Base-by-base conservation (phyloP, 768 basidiomycete genomes). In the Boletus coccyginus region DNA sequence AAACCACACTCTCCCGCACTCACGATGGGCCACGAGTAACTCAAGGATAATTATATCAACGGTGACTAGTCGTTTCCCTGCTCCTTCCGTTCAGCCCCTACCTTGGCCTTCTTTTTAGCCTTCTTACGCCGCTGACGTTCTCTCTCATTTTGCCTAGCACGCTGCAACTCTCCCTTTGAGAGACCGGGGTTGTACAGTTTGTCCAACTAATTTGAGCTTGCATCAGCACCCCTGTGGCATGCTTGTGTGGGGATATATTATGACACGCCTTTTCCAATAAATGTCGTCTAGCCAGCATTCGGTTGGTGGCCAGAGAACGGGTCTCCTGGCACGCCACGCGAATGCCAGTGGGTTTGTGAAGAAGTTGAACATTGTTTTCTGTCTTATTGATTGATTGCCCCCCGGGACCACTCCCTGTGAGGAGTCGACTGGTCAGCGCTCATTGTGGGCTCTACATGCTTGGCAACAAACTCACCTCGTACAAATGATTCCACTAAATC, bases 301-400 rank as follows among this genome's bases (percentile, higher is more conserved):
- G 77, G 66, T 98, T 98, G 61, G 85, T 79, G 32, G 82, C 75
- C 45, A 94, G 73, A 3, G 92, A 94, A 44, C 94, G 87, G 7
- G 94, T 94, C 65, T 92, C 86, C 71, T 98, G 94, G 66, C 92
- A 94, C 5, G 83, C 76, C 14, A 96, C 89, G 39, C 94, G 85
- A 49, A 95, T 78, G 7, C 93, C 91, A 19, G 91, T 92, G 3
- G 94, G 94, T 62, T 85, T 88, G 69, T 98, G 94, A 40, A 92
- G 74, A 31, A 98, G 77, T 67, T 94, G 92, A 29, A 96, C 94
- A 66, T 92, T 90, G 72, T 94, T 86, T 77, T 88, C 82, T 57
- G 92, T 93, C 76, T 97, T 98, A 78, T 98, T 96, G 69, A 96
- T 87, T 29, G 92, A 94, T 78, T 98, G 94, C n/a, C 94, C 94